Evolutionary conservation across 345 rosid genomes (phyloP).

Genomic region (Pugionium cornutum): DNA sequence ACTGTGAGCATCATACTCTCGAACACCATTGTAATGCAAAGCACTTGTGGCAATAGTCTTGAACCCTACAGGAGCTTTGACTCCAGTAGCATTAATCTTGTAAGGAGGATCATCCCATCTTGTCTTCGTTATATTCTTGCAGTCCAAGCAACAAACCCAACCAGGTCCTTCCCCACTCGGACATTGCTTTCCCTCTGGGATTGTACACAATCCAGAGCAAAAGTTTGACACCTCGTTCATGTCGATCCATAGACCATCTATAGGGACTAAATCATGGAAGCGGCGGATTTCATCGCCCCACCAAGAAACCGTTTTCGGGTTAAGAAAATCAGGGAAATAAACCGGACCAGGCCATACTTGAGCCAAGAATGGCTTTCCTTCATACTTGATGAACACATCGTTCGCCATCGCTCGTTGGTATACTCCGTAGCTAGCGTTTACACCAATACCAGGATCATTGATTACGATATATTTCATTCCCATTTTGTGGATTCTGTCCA

Average conservation of each 20-base stretch:
- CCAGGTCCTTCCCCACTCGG: constrained; percentile 91
- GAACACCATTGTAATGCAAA: constrained; percentile 82
- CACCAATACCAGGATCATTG: constrained; percentile 76
- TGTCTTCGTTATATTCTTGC: constrained; percentile 86
- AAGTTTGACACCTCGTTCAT: constrained; percentile 97
- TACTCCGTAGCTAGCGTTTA: constrained; percentile 74
- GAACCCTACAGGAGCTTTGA: constrained; percentile 68
- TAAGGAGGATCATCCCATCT: constrained; percentile 97
- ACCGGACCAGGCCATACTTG: constrained; percentile 99
- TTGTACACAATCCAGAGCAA: constrained; percentile 73
- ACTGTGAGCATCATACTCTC: constrained; percentile 93
- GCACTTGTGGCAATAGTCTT: constrained; percentile 97
- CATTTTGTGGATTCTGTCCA: constrained; percentile 70
- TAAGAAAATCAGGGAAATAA: constrained; percentile 93
- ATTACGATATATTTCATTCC: constrained; percentile 96
- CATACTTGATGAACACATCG: constrained; percentile 88
- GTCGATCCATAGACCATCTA: constrained; percentile 94
- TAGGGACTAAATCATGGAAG: constrained; percentile 84
- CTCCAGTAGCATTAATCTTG: constrained; percentile 89
- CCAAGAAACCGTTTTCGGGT: constrained; percentile 87
- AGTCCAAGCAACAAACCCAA: constrained; percentile 92
- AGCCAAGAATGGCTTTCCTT: constrained; percentile 80
- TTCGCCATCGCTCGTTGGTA: constrained; percentile 76
- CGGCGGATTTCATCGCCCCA: constrained; percentile 91
- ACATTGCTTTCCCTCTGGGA: constrained; percentile 66